These are phyloP conservation scores for Alternaria triticimaculans DNA, from an alignment of 2,329 filamentous ascomycete species.

Conservation along the genomic window DNA sequence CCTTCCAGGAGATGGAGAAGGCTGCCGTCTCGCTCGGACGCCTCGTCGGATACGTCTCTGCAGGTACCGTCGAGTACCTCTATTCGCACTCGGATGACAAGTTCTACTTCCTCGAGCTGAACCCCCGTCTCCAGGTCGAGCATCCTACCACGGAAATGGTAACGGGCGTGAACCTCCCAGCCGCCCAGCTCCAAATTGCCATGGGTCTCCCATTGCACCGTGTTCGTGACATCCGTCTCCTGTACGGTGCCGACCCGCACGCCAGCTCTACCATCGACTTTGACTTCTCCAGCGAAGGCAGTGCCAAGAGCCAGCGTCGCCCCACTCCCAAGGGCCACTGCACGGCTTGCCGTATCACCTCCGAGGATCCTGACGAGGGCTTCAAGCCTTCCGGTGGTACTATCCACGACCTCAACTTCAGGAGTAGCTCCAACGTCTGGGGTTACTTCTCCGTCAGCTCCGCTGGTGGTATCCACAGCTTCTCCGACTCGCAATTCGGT, in stretches of 20 bases:
- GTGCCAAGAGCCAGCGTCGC: conserved; percentile 82
- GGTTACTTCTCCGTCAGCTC: conserved; percentile 99
- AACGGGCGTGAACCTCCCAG: conserved; percentile 93
- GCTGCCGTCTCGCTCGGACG: conserved; percentile 92
- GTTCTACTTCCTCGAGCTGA: conserved; percentile 99
- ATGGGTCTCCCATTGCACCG: conserved; percentile 98
- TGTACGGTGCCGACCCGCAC: conserved; percentile 95
- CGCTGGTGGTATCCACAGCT: conserved; percentile 96
- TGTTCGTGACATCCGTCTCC: conserved; percentile 91
- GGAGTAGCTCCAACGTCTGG: conserved; percentile 98
- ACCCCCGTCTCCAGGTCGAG: conserved; percentile 98
- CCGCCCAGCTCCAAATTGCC: conserved; percentile 96
- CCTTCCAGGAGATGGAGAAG: conserved; percentile 96
- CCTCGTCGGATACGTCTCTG: conserved; percentile 97
- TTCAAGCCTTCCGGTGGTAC: conserved; percentile 99
- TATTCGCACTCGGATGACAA: conserved; percentile 98
- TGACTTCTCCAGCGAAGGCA: conserved; percentile 87
- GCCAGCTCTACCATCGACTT: conserved; percentile 90
- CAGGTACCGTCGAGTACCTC: conserved; percentile 97
- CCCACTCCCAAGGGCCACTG: conserved; percentile 95
- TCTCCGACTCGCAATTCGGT: conserved; percentile 98
- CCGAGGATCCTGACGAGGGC: conserved; percentile 96
- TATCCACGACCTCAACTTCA: conserved; percentile 99
- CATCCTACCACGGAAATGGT: conserved; percentile 99
- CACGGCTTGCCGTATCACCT: conserved; percentile 98